Evolutionary conservation across 768 basidiomycete genomes (phyloP), one percentile per base, ranked within the genome.

Genomic region (Boletellus ananas): DNA sequence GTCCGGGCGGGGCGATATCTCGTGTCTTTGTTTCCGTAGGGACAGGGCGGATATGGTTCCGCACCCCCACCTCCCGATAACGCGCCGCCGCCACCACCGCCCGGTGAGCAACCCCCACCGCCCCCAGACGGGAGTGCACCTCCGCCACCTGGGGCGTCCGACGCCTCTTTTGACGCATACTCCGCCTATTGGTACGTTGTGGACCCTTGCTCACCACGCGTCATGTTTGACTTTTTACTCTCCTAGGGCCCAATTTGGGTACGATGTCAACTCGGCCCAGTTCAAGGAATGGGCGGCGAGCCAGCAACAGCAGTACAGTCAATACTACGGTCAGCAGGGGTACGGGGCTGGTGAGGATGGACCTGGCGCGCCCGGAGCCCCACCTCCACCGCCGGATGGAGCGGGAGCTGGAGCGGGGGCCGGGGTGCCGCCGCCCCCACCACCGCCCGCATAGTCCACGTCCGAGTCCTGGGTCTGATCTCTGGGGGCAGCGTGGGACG

Each of bases 241-340:
- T 36, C 36, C 45, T 9, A 90, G 89, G 89, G 84, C 89, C 52
- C 83, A 85, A 6, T 90, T 88, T 60, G 89, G 89, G 11, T 91
- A 91, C 66, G 90, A 92, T 58, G 84, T 90, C 52, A 91, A 90
- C 62, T 87, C 90, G 3, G 61, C 77, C 2, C 79, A 90, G 58
- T 91, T 90, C 66, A 90, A 88, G 64, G 80, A 87, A 58, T 90
- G 89, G 89, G 80, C 80, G 34, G 81, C 84, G 10, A 65, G 62
- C 48, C 72, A 74, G 38, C 80, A 80, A 54, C 85, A 87, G 56
- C 83, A 86, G 59, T 89, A 90, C 58, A 76, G 75, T 13, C 84
- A 87, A 51, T 89, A 89, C 66, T 89, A 90, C 60, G 76, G 78
- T 14, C 76, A 80, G 45, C 76, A 80, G 45, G 80, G 76, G 1